Evolutionary conservation across 495 filamentous ascomycete genomes (phyloP), one percentile per base, ranked within the genome.

Genomic region (Thozetella sp.): DNA sequence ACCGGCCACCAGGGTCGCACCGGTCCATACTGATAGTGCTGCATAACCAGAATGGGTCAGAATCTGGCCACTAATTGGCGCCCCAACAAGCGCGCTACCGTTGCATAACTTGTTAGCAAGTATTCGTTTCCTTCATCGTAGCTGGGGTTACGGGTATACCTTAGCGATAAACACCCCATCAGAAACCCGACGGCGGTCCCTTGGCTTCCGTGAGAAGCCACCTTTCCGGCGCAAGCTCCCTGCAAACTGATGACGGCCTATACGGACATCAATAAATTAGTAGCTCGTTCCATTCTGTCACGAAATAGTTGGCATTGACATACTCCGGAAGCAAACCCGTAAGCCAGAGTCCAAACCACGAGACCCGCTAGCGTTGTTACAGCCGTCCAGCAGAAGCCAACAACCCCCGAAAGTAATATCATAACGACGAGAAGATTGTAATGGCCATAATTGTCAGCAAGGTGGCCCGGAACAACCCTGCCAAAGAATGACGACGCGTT

Each of bases 401-500:
- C 61, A 40, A 81, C 64, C 10, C 63, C 76, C 11, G 68, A 66
- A 13, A 54, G 30, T 12, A 78, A n/a, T 1, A 59, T 56, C 12
- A 68, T 62, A 3, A 61, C 37, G 20, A 56, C 43, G 2, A 76
- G 60, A 1, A 80, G 62, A 59, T 86, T 86, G 59, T 77, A 73
- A 11, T 72, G 72, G 6, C 83, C 83, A 37, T 75, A 72, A 24
- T 68, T 71, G 56, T 86, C 83, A 0, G 80, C 76, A 0, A 84
- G 25, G 19, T 80, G 53, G 9, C 81, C 80, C 0, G 80, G 79
- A 22, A 84, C 62, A 53, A 84, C 70, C 25, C 84, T 69, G 1
- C 83, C 83, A 45, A 83, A 78, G n/a, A 80, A 72, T 0, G 81
- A 83, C 0, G 72, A 75, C 0, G 61, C 69, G 51, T 84, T 85